Evolutionary conservation across 1,139 yeast genomes (phyloP).

Genomic region (Candida sanyaensis): DNA sequence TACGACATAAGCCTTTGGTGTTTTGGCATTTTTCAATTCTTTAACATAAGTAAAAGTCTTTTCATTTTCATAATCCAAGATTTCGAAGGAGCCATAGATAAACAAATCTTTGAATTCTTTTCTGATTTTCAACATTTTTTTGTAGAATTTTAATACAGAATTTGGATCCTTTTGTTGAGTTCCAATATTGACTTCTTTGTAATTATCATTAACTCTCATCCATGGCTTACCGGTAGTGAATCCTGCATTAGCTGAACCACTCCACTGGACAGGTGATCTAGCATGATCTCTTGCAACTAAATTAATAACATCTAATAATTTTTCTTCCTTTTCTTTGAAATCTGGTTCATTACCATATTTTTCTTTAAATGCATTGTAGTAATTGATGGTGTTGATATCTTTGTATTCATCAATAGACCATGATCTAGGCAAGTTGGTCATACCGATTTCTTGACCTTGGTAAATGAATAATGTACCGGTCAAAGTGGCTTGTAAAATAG

Average conservation of each 20-base stretch:
- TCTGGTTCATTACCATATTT: constrained; percentile 30
- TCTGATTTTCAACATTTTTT: constrained; percentile 43
- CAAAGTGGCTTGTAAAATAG: constrained; percentile 46
- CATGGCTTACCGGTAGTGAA: constrained; percentile 55
- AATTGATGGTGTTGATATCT: constrained; percentile 51
- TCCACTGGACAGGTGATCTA: constrained; percentile 65
- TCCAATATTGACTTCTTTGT: constrained; percentile 49
- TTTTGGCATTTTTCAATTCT: constrained; percentile 14
- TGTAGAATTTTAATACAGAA: constrained; percentile 51
- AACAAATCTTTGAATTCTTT: constrained; percentile 44
- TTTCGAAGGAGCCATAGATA: constrained; percentile 48
- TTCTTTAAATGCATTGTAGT: constrained; percentile 36
- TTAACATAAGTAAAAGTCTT: constrained; percentile 43
- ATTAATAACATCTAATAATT: constrained; percentile 34
- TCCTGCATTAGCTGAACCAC: constrained; percentile 43
- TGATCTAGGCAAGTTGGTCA: constrained; percentile 46
- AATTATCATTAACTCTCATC: constrained; percentile 56
- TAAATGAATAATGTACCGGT: constrained; percentile 60
- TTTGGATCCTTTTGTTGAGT: constrained; percentile 47
- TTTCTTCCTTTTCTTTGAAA: constrained; percentile 25
- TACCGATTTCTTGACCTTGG: constrained; percentile 65
- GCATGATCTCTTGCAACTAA: constrained; percentile 55
- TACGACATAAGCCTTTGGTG: constrained; percentile 38
- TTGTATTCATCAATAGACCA: constrained; percentile 54
- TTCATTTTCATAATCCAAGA: constrained; percentile 40